Evolutionary conservation across 805 yeast species (phyloP), one percentile per base, ranked within the genome.

Genomic region (Candida maris): DNA sequence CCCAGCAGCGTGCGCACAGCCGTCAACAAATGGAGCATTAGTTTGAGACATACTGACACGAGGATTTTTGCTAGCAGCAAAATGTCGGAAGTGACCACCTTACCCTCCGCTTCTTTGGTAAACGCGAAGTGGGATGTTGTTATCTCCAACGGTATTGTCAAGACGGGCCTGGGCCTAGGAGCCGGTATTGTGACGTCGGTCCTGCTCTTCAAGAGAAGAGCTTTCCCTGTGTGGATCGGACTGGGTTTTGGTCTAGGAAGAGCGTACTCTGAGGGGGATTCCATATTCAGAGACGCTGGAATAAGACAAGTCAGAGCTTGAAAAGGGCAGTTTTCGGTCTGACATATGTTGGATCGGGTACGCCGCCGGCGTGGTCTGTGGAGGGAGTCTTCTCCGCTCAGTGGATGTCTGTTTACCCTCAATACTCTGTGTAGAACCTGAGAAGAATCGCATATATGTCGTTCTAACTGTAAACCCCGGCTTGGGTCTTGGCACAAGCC

Each of bases 171-270:
- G 46, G 99, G 99, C 34, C 81, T 93, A 51, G 97, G 97, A 47
- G 93, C 82, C 30, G 99, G 99, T 66, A 95, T 93, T 22, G 75
- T 91, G 41, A 85, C 94, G 30, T 86, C 96, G 6, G 94, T 89
- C 29, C 65, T 93, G 42, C 67, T 93, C 39, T 93, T 93, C 73
- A 86, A 75, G 64, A 85, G 97, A 73, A 81, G 97, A 66, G 75
- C 96, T 7, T 93, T 88, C 79, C 98, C 98, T 37, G 97, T 91
- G 28, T 89, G 97, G 95, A 66, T 91, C 44, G 98, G 98, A 48
- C 68, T 88, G 47, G 99, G 99, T 25, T 91, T 93, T 56, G 99
- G 99, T 49, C 75, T 89, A 45, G 99, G 99, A 48, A 83, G 96
- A 71, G 96, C 96, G 37, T 93, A 88, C 66, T 80, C 97, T 43